A percentile compares a stretch with the other conserved stretches of the same genome.
phyloP scores from a whole-genome alignment of 2,329 filamentous ascomycete species.

The Talaromyces sp. region DNA sequence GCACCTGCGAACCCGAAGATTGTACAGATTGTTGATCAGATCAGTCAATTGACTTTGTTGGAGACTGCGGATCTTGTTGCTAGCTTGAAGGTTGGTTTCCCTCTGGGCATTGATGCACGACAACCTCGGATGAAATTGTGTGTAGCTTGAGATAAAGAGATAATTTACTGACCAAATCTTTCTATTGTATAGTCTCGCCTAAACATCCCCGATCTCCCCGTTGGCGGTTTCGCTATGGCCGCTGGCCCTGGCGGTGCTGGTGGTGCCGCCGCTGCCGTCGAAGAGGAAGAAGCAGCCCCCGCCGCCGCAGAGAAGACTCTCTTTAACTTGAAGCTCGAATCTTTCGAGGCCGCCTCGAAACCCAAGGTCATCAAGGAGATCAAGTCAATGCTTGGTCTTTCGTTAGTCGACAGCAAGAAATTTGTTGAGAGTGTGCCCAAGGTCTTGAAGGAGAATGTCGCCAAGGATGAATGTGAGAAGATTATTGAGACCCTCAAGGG shows the following conservation, averaged over 20 bases:
- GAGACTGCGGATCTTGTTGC: constrained; percentile 96
- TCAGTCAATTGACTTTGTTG: constrained; percentile 93
- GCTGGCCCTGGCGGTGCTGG: constrained; percentile 56
- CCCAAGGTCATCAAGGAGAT: constrained; percentile 99
- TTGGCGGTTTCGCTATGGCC: constrained; percentile 80
- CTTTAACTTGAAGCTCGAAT: constrained; percentile 91
- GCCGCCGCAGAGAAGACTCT: constrained; percentile 90
- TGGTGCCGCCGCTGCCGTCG: constrained; percentile 57
- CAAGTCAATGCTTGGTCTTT: constrained; percentile 91
- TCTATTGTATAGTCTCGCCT: constrained; percentile 68
- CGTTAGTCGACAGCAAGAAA: constrained; percentile 99
- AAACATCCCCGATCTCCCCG: constrained; percentile 96
- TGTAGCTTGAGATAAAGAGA: not conserved
- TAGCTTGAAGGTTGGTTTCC: constrained; percentile 73
- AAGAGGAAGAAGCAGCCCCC: constrained; percentile 84
- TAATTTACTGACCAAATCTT: not conserved
- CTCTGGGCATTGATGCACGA: not conserved
- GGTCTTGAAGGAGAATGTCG: constrained; percentile 97
- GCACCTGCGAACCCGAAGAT: constrained; percentile 81
- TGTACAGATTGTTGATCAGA: constrained; percentile 90
- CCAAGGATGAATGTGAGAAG: constrained; percentile 99
- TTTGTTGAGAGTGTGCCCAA: constrained; percentile 98
- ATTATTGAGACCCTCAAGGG: constrained; percentile 93
- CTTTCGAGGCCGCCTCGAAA: constrained; percentile 84
- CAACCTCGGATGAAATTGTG: too few species aligned